Base-by-base conservation (phyloP, 192 early-diverging fungal genomes). In the Coemansia sp. region DNA sequence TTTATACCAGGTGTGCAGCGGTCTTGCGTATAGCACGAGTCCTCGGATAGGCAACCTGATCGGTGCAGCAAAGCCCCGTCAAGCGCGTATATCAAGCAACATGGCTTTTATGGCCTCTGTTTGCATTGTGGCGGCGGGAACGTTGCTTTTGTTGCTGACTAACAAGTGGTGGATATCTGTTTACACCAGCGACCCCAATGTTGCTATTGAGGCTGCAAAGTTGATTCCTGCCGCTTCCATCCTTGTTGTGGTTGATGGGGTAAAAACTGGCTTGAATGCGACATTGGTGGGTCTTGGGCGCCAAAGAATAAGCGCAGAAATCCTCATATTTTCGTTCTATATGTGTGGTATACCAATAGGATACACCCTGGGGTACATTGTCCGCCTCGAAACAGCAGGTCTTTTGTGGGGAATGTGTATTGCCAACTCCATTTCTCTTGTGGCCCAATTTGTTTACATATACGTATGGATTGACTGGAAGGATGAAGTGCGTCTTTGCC, bases 31-130 rank as follows among this genome's bases (percentile, higher is more conserved):
- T 31, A 91, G 88, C 1, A 83, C 86, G 0, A 86, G 89, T 4
- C 91, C 89, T 31, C 82, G 95, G 13, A 87, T 94, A 33, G 93
- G 89, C 28, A 86, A 87, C 59, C 71, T 89, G 4, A 66, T 89
- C 23, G 23, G 46, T 7, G 46, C 85, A 39, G 82, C 64, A 26
- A 82, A 85, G 45, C 65, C 83, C 9, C 53, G 66, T 1, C 78
- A 81, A 30, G 88, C 90, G 7, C 79, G 79, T 79, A 91, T 62
- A 90, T 67, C 88, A 6, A 61, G 79, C 25, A 58, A 74, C 7
- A 65, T 82, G 25, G 79, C 86, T 37, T 37, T 37, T 37, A 37
- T 87, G 8, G 52, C 81, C 64, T 82, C 85, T 2, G 31, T 61
- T 16, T 63, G 42, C 93, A 15, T 18, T 70, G 8, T 66, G 42